These are phyloP conservation scores for Coriolopsis trogii DNA, from an alignment of 1,284 basidiomycete species.

Conservation along the genomic window DNA sequence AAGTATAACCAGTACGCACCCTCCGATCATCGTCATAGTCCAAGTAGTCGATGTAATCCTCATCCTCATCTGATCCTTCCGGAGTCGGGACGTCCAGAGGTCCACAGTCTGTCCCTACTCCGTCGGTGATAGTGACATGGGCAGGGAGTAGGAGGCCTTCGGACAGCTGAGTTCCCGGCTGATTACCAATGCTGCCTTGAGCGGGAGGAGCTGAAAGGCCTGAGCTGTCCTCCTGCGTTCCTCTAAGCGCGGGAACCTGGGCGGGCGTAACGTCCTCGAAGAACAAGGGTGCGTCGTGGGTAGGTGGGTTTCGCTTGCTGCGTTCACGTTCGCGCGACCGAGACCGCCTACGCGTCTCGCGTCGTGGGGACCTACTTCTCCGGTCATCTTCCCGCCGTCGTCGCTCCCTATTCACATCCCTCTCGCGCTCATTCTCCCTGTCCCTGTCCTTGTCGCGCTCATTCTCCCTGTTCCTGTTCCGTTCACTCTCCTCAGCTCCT, in stretches of 20 bases:
- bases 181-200: background rate
- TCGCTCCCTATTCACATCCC: background rate
- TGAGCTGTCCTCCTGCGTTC: background rate
- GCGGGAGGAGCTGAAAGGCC: constrained; percentile 2
- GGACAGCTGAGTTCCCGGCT: constrained; percentile 9
- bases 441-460: constrained; percentile 6
- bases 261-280: constrained; percentile 54
- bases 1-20: constrained; percentile 43
- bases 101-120: constrained; percentile 39
- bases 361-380: constrained; percentile 15
- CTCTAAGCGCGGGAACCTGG: constrained; percentile 29
- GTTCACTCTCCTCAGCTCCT: background rate
- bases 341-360: constrained; percentile 14
- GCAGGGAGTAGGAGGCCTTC: constrained; percentile 55
- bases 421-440: background rate
- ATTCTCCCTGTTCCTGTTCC: constrained; percentile 1
- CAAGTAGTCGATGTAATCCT: constrained; percentile 72
- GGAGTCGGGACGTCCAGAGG: constrained; percentile 47
- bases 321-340: constrained; percentile 19
- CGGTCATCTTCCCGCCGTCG: constrained; percentile 7
- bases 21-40: constrained; percentile 65
- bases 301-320: constrained; percentile 6
- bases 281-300: constrained; percentile 41
- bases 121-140: constrained; percentile 60
- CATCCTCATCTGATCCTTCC: constrained; percentile 47